phyloP scores from a whole-genome alignment of 1,284 basidiomycete species.

The Tilletia setariae region DNA sequence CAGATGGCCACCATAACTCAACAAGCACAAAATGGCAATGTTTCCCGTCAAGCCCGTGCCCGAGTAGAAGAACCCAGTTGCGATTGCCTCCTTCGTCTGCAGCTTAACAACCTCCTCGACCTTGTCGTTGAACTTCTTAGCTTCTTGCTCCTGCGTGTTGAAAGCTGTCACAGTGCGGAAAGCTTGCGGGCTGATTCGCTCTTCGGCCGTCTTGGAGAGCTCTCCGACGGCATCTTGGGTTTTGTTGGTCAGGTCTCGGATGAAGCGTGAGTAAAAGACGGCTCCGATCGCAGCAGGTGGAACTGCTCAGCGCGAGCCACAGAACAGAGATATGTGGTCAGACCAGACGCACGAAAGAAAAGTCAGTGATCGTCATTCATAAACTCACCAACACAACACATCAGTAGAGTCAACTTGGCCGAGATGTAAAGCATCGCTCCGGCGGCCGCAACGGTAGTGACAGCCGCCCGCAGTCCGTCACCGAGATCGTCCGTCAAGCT shows the following conservation, averaged over 20 bases:
- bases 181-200: conserved; percentile 73
- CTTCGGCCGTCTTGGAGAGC: conserved; percentile 82
- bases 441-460: conserved; percentile 60
- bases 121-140: conserved; percentile 59
- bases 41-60: conserved; percentile 90
- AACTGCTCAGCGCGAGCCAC: conserved; percentile 57
- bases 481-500: conserved; percentile 61
- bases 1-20: conserved; percentile 90
- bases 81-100: conserved; percentile 81
- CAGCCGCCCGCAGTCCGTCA: conserved; percentile 43
- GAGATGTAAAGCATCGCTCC: conserved; percentile 96
- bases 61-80: conserved; percentile 85
- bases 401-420: conserved; percentile 79
- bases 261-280: conserved; percentile 91
- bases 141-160: conserved; percentile 72
- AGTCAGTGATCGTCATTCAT: too few species aligned
- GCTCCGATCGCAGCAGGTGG: conserved; percentile 93
- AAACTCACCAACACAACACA: conserved; percentile 68
- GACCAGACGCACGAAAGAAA: too few species aligned
- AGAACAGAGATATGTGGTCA: too few species aligned
- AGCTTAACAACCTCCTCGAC: conserved; percentile 71
- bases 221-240: conserved; percentile 92
- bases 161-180: conserved; percentile 89
- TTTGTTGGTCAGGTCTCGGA: conserved; percentile 82
- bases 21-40: conserved; percentile 77